Evolutionary conservation across 108 stramenopile genomes (phyloP).

Genomic region (Skeletonema potamos): DNA sequence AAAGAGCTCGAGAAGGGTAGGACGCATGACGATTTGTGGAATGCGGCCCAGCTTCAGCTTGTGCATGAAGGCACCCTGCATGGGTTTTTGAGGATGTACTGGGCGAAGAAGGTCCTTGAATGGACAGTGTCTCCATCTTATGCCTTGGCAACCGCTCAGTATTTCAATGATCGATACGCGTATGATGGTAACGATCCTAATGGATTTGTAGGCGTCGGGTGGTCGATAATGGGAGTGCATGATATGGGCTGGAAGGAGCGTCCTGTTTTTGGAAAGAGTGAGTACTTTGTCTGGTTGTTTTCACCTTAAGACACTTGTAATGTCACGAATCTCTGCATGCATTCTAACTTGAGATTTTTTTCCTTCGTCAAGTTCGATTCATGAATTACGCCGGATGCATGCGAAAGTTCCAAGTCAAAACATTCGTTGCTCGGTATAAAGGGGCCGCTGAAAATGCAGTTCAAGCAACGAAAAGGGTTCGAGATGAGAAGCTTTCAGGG

Average conservation of each 20-base stretch:
- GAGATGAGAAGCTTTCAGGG: slow-evolving; percentile 3
- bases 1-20: slow-evolving; percentile 79
- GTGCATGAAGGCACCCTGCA: slow-evolving; percentile 95
- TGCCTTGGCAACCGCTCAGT: slow-evolving; percentile 86
- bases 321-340: background rate
- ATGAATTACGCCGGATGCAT: slow-evolving; percentile 98
- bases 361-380: slow-evolving; percentile 31
- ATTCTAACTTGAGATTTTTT: background rate
- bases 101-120: slow-evolving; percentile 99
- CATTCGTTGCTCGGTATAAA: slow-evolving; percentile 76
- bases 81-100: slow-evolving; percentile 99
- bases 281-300: slow-evolving; percentile 29
- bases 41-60: slow-evolving; percentile 95
- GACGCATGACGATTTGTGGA: slow-evolving; percentile 99
- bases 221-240: slow-evolving; percentile 97
- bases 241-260: slow-evolving; percentile 94
- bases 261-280: slow-evolving; percentile 95
- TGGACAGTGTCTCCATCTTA: slow-evolving; percentile 91
- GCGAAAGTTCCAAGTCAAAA: slow-evolving; percentile 91
- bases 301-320: too few relatives aligned
- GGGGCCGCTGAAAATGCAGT: slow-evolving; percentile 73
- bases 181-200: slow-evolving; percentile 98
- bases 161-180: slow-evolving; percentile 96
- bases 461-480: slow-evolving; percentile 36
- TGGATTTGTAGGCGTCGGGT: slow-evolving; percentile 96